Evolutionary conservation across 2,329 filamentous ascomycete genomes (phyloP), one percentile per base, ranked within the genome.

Genomic region (Drechslera avenae): DNA sequence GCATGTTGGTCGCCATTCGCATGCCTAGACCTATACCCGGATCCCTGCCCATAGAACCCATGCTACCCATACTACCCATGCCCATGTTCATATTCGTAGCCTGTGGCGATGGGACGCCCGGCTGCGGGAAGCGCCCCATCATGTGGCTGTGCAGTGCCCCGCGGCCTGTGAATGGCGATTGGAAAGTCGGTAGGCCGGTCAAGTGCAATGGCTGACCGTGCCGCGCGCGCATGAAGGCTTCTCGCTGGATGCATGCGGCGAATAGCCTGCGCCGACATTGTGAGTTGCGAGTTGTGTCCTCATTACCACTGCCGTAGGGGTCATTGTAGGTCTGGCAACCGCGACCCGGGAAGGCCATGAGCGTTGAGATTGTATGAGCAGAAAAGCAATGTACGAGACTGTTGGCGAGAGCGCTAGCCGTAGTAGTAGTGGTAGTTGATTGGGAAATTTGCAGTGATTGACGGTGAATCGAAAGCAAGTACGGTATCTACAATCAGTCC

Each of bases 111-210:
- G 19, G 19, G 13, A 31, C 40, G n/a, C 44, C 44, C 4, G 32
- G 26, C 12, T 42, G 30, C 14, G 43, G 34, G 36, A 36, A 31
- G 19, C 28, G 33, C 18, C 40, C 40, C 46, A 54, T 57, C 40
- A 46, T 45, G 2, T 33, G 36, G 40, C 6, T 41, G 19, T 41
- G 9, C 1, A 23, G 23, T 13, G 36, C 43, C n/a, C n/a, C 26
- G 23, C 16, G 30, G 18, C 33, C 33, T n/a, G 21, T 8, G 16
- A 35, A 48, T 12, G 35, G 36, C 10, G 39, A 39, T 35, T 40
- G 39, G 31, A 40, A 37, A 7, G 39, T 13, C n/a, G 41, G 9
- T 23, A 39, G 49, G 31, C 26, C 41, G 9, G 19, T 32, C 14
- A 52, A 37, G 14, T 21, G 16, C 19, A 39, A 32, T 9, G 31